Conservation (phyloP, 257 asterid species). For the Salvia splendens region DNA sequence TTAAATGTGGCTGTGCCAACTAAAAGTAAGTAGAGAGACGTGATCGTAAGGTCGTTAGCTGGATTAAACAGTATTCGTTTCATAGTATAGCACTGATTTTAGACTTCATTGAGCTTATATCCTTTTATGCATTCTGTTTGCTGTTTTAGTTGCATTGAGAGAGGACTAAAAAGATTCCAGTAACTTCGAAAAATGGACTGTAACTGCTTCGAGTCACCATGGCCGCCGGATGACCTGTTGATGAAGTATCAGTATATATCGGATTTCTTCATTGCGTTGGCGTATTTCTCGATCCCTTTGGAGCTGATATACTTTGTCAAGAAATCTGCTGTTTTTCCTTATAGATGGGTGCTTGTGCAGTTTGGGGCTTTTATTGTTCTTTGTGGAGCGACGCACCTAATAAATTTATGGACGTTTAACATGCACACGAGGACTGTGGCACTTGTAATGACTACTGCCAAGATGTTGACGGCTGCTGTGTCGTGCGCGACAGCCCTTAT, state of each 20-base stretch:
- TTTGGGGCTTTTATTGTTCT: constrained; percentile 98
- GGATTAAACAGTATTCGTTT: background rate
- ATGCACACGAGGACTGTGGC: constrained; percentile 89
- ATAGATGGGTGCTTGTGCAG: constrained; percentile 99
- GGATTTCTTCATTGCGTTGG: constrained; percentile 95
- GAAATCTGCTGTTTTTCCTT: constrained; percentile 96
- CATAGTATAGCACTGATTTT: background rate
- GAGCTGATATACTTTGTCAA: constrained; percentile 94
- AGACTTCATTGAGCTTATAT: background rate
- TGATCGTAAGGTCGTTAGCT: background rate
- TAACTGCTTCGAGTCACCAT: constrained; percentile 87
- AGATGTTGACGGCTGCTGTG: constrained; percentile 81
- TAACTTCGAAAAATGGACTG: constrained; percentile 60
- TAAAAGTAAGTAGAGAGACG: background rate
- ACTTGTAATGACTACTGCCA: constrained; percentile 81
- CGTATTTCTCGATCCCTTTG: constrained; percentile 95
- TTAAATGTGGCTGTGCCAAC: background rate
- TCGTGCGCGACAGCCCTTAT: constrained; percentile 96
- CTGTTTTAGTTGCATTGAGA: constrained; percentile 42
- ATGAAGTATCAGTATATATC: constrained; percentile 95
- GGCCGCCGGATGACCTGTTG: constrained; percentile 89
- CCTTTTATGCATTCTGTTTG: constrained; percentile 4
- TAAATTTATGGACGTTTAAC: constrained; percentile 84
- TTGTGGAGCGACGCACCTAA: constrained; percentile 96
- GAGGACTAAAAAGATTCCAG: constrained; percentile 25